These are phyloP conservation scores for Populus hybrid DNA, from an alignment of 441 rosid species.

Conservation along the genomic window DNA sequence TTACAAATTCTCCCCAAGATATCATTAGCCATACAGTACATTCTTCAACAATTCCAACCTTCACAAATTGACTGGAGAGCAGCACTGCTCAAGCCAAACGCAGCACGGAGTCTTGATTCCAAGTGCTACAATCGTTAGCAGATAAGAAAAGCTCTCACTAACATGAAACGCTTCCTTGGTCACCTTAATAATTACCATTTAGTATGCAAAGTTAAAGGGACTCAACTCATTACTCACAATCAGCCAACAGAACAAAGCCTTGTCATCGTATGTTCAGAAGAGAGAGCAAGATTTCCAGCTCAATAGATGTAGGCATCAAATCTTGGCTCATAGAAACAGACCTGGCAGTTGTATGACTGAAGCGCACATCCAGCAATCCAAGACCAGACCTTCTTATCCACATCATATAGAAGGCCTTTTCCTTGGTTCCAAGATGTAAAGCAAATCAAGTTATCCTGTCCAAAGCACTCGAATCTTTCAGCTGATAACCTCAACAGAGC, in stretches of 20 bases:
- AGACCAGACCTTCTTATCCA: slow-evolving; percentile 88
- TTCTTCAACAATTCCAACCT: background rate
- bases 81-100: slow-evolving; percentile 4
- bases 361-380: slow-evolving; percentile 96
- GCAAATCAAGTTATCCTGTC: slow-evolving; percentile 89
- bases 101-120: slow-evolving; percentile 1
- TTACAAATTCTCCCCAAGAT: slow-evolving; percentile 23
- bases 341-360: slow-evolving; percentile 92
- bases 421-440: slow-evolving; percentile 97
- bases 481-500: slow-evolving; percentile 85
- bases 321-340: slow-evolving; percentile 94
- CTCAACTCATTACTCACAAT: slow-evolving; percentile 10
- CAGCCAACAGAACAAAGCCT: slow-evolving; percentile 7
- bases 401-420: slow-evolving; percentile 76
- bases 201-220: slow-evolving; percentile 7
- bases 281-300: slow-evolving; percentile 13
- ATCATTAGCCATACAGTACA: slow-evolving; percentile 13
- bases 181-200: slow-evolving; percentile 6
- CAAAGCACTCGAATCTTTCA: slow-evolving; percentile 94
- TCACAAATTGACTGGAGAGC: slow-evolving; percentile 6
- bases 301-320: slow-evolving; percentile 70
- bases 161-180: slow-evolving; percentile 17
- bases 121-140: slow-evolving; percentile 1
- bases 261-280: background rate
- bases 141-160: slow-evolving; percentile 2